A percentile compares a stretch with the other conserved stretches of the same genome.
Conservation (phyloP, 2,329 filamentous ascomycete genomes). For the Pseudohalonectria lignicola region DNA sequence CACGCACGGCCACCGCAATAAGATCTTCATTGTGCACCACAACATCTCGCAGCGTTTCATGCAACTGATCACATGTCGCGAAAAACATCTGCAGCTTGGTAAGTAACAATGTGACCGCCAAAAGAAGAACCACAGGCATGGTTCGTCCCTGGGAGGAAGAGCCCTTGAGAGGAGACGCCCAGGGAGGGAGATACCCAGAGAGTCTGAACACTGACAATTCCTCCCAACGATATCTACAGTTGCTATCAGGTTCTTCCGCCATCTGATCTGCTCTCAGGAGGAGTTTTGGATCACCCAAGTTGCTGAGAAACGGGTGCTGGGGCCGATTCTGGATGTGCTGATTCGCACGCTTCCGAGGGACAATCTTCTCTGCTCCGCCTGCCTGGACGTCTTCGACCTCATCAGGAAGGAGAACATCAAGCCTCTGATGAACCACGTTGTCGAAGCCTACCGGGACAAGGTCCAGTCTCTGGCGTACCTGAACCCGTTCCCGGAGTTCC, state of each 20-base stretch:
- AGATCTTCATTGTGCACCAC: slow-evolving; percentile 76
- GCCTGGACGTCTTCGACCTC: slow-evolving; percentile 86
- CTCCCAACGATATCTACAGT: slow-evolving; percentile 36
- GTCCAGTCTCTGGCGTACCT: slow-evolving; percentile 69
- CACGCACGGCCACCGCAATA: slow-evolving; percentile 76
- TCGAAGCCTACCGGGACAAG: slow-evolving; percentile 72
- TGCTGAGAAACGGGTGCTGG: slow-evolving; percentile 69
- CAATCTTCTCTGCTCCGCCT: slow-evolving; percentile 88
- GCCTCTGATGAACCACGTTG: slow-evolving; percentile 70
- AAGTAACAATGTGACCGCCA: slow-evolving; percentile 20
- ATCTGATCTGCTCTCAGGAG: slow-evolving; percentile 74
- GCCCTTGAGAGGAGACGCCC: too few species aligned
- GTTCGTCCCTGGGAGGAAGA: too few species aligned
- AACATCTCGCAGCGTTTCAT: slow-evolving; percentile 68
- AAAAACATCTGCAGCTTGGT: slow-evolving; percentile 91
- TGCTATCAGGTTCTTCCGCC: slow-evolving; percentile 87
- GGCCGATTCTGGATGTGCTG: slow-evolving; percentile 75
- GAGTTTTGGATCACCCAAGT: slow-evolving; percentile 85
- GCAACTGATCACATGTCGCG: slow-evolving; percentile 69
- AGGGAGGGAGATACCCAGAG: too few species aligned
- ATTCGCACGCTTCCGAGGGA: slow-evolving; percentile 80
- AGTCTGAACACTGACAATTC: too few species aligned
- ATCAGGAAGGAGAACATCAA: slow-evolving; percentile 76
- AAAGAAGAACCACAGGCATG: too few species aligned
- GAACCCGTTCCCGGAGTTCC: slow-evolving; percentile 68